Base-by-base conservation (phyloP, 1,139 yeast genomes). In the Geotrichum australiense region DNA sequence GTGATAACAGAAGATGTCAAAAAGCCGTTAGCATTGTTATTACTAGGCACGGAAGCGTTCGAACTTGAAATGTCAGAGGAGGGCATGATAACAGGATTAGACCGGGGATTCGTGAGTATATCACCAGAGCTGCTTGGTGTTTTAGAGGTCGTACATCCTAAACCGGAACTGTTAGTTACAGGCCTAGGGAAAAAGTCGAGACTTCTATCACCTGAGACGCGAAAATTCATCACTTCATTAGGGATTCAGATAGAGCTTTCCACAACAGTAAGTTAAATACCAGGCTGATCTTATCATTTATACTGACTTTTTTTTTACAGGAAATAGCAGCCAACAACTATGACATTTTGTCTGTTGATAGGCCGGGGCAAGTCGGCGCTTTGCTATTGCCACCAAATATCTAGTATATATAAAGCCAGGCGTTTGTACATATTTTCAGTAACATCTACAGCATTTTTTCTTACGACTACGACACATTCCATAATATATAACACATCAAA, bases 291-390 rank as follows among this genome's bases (percentile, higher is more conserved):
- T 31, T 37, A 8, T 39, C 10, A 7, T 11, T 15, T 12, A 7
- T 32, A 11, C 15, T 24, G 16, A 18, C 26, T 25, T 23, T 8
- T 19, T 20, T 43, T 36, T 24, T 35, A 21, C 46, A 55, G 59
- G 63, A 62, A 49, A 76, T 76, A 52, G 85, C 87, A 0, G 91
- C 85, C 4, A 74, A 75, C 48, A 77, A 74, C 47, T 85, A 74
- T 62, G 93, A 84, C 54, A 62, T 84, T 39, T 63, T 84, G 47
- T 86, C 93, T 3, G 82, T 91, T 0, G 94, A 85, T 54, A 67
- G 94, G 50, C 87, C 93, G 0, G 67, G 70, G 23, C 77, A 75
- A 22, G 76, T 84, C 21, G 86, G 79, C 1, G 91, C 83, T 0
- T 62, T 83, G 27, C 61, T 83, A 41, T 62, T 84, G 28, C 93